Base-by-base conservation (phyloP, 1,284 basidiomycete genomes). In the Farysia itapuensis region DNA sequence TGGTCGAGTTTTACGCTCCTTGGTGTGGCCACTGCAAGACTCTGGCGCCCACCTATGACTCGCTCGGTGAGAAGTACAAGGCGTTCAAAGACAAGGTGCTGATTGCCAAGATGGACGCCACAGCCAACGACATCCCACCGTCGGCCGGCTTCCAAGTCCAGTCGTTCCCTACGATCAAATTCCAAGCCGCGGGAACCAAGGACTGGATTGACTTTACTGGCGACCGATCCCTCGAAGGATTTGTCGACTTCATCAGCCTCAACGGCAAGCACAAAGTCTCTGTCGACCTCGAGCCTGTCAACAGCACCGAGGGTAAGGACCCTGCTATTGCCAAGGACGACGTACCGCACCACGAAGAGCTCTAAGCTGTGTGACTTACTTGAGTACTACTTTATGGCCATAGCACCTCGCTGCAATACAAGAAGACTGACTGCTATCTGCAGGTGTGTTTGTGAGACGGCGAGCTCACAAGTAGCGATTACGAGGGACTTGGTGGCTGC, bases 81-180 rank as follows among this genome's bases (percentile, higher is more conserved):
- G 78, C 81, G 38, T 80, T 85, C 76, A 86, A 88, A 81, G 85
- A 92, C 77, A 85, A 85, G 61, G 75, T 98, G 52, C 74, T 86
- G 57, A 90, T 98, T 39, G 73, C 69, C 71, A 96, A 97, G 81
- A 87, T 97, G 83, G 94, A 98, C 74, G 90, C 90, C 5, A 88
- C 86, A 54, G 90, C 93, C 79, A 99, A 99, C 78, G 95, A 99
- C 78, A 83, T 99, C 21, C 95, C 95, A 35, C 82, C 86, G 21
- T 84, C 84, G 14, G 85, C 88, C 41, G 85, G 88, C 24, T 96
- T 98, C 89, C 84, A 53, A 40, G 67, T 77, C 21, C 48, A 67
- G 40, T 87, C 89, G 35, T 97, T 95, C 90, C 94, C 94, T 8
- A 97, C 95, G 2, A 79, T 98, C 77, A 97, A 97, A 79, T 95